A percentile compares a stretch with the other conserved stretches of the same genome.
phyloP scores from a whole-genome alignment of 2,329 filamentous ascomycete genomes.

The Diplodia intermedia region DNA sequence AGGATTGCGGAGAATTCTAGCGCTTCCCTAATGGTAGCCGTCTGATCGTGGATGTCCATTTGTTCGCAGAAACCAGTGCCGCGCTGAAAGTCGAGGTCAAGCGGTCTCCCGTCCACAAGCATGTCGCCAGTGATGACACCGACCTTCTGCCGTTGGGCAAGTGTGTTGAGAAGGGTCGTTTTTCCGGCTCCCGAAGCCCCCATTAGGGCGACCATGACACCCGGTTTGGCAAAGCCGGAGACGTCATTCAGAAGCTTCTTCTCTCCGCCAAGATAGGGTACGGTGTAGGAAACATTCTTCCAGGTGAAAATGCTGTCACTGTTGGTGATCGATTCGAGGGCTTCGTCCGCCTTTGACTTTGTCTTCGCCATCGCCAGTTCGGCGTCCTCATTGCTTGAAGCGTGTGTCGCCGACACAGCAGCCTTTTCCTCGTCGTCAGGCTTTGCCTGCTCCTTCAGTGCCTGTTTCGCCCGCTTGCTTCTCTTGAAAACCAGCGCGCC shows the following conservation, averaged over 20 bases:
- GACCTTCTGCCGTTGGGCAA: slow-evolving; percentile 67
- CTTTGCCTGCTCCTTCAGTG: slow-evolving; percentile 53
- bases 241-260: slow-evolving; percentile 69
- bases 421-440: slow-evolving; percentile 66
- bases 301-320: slow-evolving; percentile 49
- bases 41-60: slow-evolving; percentile 83
- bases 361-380: slow-evolving; percentile 37
- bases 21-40: slow-evolving; percentile 80
- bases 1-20: slow-evolving; percentile 78
- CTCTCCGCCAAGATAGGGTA: slow-evolving; percentile 70
- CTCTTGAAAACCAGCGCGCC: slow-evolving; percentile 76
- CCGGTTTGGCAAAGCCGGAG: slow-evolving; percentile 69
- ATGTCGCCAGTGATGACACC: slow-evolving; percentile 63
- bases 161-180: slow-evolving; percentile 81
- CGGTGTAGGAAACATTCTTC: slow-evolving; percentile 66
- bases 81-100: slow-evolving; percentile 64
- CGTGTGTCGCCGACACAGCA: slow-evolving; percentile 40
- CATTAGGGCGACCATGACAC: slow-evolving; percentile 80
- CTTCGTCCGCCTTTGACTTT: slow-evolving; percentile 41
- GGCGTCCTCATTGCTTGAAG: slow-evolving; percentile 37
- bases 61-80: slow-evolving; percentile 84
- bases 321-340: slow-evolving; percentile 46
- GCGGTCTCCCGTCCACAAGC: slow-evolving; percentile 68
- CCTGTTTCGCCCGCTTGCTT: slow-evolving; percentile 65
- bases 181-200: slow-evolving; percentile 77